A percentile compares a stretch with the other conserved stretches of the same genome.
These are phyloP conservation scores for Prillingera fragicola DNA, from an alignment of 1,284 basidiomycete genomes.

Conservation along the genomic window DNA sequence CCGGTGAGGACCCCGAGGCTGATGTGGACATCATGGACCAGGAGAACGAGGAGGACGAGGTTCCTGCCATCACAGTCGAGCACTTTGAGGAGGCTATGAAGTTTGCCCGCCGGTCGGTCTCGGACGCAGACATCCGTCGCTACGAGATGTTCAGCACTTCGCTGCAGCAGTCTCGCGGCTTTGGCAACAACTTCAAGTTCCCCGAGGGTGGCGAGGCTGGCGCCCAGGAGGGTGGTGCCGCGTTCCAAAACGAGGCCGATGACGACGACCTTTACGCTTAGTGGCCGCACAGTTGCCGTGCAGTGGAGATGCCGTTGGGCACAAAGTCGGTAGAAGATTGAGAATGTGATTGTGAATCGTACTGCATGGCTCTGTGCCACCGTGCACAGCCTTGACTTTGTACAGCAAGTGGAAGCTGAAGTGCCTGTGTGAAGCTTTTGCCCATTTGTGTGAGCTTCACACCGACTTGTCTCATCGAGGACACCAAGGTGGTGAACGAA, in stretches of 20 bases:
- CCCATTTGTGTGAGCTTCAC: neutral
- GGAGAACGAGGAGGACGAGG: slow-evolving; percentile 72
- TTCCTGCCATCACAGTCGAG: slow-evolving; percentile 87
- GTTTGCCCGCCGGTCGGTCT: slow-evolving; percentile 77
- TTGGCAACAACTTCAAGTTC: slow-evolving; percentile 59
- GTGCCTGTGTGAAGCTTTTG: neutral
- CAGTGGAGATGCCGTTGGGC: too few relatives aligned
- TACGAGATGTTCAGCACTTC: slow-evolving; percentile 48
- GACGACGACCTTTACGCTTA: slow-evolving; percentile 49
- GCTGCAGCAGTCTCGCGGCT: slow-evolving; percentile 44
- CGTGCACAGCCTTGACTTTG: neutral
- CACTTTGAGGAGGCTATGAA: slow-evolving; percentile 80
- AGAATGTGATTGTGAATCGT: neutral
- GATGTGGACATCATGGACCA: slow-evolving; percentile 55
- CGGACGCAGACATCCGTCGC: slow-evolving; percentile 82
- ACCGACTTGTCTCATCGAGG: too few relatives aligned
- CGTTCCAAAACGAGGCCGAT: slow-evolving; percentile 48
- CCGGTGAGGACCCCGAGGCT: slow-evolving; percentile 71
- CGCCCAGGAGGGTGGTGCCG: slow-evolving; percentile 49
- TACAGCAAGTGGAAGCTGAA: neutral
- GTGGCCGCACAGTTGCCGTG: too few relatives aligned
- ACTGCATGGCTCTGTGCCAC: neutral
- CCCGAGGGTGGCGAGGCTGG: slow-evolving; percentile 62
- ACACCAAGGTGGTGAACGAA: too few relatives aligned
- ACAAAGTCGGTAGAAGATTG: slow-evolving; percentile 5